These are phyloP conservation scores for Fusarium sp. DNA, from an alignment of 2,329 filamentous ascomycete species.

Conservation along the genomic window DNA sequence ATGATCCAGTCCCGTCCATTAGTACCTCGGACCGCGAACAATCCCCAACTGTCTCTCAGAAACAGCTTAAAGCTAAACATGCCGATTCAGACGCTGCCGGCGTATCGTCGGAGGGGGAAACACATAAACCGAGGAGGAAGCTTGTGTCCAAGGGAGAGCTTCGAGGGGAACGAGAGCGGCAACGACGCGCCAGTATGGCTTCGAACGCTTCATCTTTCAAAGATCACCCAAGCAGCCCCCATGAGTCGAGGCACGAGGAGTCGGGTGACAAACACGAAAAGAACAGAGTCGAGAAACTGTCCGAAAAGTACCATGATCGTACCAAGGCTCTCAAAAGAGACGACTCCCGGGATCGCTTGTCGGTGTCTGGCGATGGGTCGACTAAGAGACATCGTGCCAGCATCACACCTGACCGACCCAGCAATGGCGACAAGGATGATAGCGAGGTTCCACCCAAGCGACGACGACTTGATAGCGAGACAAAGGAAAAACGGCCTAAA, in stretches of 20 bases:
- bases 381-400: slow-evolving; percentile 69
- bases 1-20: slow-evolving; percentile 59
- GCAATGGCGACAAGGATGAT: slow-evolving; percentile 62
- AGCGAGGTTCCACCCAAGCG: slow-evolving; percentile 63
- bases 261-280: slow-evolving; percentile 61
- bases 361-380: slow-evolving; percentile 60
- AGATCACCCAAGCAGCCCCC: slow-evolving; percentile 60
- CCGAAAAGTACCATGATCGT: slow-evolving; percentile 67
- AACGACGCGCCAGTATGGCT: slow-evolving; percentile 66
- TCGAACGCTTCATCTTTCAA: slow-evolving; percentile 64
- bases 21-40: slow-evolving; percentile 63
- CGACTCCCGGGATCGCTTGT: slow-evolving; percentile 65
- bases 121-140: slow-evolving; percentile 68
- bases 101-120: slow-evolving; percentile 65
- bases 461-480: slow-evolving; percentile 65
- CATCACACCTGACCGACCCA: slow-evolving; percentile 64
- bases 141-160: slow-evolving; percentile 71
- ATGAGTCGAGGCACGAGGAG: slow-evolving; percentile 61
- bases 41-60: slow-evolving; percentile 59
- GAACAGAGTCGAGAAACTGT: slow-evolving; percentile 48
- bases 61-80: slow-evolving; percentile 61
- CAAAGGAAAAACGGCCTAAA: slow-evolving; percentile 59
- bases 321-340: slow-evolving; percentile 70
- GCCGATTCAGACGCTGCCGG: slow-evolving; percentile 63
- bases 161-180: slow-evolving; percentile 67